Conservation (phyloP, 495 filamentous ascomycete species). For the Penicillium goetzii region DNA sequence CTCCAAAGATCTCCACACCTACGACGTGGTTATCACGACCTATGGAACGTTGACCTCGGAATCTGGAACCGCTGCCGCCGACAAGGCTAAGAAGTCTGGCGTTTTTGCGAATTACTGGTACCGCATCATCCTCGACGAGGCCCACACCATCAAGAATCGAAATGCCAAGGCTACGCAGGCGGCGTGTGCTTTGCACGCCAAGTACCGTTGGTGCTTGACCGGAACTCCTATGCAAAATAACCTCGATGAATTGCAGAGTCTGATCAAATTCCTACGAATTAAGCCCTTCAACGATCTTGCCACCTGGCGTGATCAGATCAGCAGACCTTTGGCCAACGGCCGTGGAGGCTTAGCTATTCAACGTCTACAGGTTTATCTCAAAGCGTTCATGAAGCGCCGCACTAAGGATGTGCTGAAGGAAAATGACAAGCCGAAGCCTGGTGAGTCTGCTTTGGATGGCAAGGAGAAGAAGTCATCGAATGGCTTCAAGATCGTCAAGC, state of each 20-base stretch:
- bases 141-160: constrained; percentile 97
- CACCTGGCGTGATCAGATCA: constrained; percentile 88
- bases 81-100: constrained; percentile 68
- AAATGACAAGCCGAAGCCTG: constrained; percentile 74
- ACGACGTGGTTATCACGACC: constrained; percentile 97
- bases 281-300: constrained; percentile 81
- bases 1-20: constrained; percentile 70
- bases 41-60: constrained; percentile 95
- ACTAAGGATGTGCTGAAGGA: constrained; percentile 93
- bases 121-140: constrained; percentile 92
- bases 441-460: constrained; percentile 47
- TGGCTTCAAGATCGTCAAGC: constrained; percentile 83
- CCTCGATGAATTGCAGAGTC: constrained; percentile 91
- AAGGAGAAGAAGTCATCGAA: constrained; percentile 54
- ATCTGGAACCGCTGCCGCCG: constrained; percentile 61
- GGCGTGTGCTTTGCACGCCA: constrained; percentile 74
- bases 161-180: constrained; percentile 94
- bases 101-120: constrained; percentile 95
- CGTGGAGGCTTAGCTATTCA: constrained; percentile 87
- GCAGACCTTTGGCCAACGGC: constrained; percentile 79
- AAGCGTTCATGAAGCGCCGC: constrained; percentile 93
- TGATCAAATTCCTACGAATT: constrained; percentile 92
- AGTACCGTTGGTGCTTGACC: constrained; percentile 94
- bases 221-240: constrained; percentile 98
- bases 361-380: constrained; percentile 79